Base-by-base conservation (phyloP, 2,329 filamentous ascomycete species). In the Ophiostoma ulmi region DNA sequence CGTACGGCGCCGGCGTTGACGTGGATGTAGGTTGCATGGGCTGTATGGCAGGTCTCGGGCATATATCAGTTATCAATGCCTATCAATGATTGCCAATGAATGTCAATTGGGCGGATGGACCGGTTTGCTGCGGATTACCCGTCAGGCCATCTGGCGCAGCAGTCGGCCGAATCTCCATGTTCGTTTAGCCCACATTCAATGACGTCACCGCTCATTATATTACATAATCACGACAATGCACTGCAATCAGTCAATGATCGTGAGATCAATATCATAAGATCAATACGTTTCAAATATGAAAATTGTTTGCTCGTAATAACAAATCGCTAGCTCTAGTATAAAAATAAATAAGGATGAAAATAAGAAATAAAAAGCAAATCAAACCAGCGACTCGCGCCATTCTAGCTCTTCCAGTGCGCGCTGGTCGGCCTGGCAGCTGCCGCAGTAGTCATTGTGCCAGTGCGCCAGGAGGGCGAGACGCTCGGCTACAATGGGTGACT, bases 371-470 rank as follows among this genome's bases (percentile, higher is more conserved):
- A 63, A 14, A 35, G 1, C 2, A 44, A 44, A 67, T 52, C 44
- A 73, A 8, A 72, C 26, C 65, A 74, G 66, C 7, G 72, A 72
- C 67, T 67, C 39, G 22, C 70, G 69, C 72, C 72, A 73, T 3
- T 67, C 64, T 5, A 66, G 55, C 13, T n/a, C 44, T 26, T 74
- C 71, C 20, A 75, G 68, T 0, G 69, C 76, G 67, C 76, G 75
- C 72, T 79, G 80, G 74, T 88, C 86, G 13, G 76, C 77, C 73
- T 78, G 80, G 74, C 86, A 88, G 76, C 86, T 88, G 39, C 85
- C 83, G 71, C 86, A 88, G 74, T 88, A 86, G 72, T 80, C 81
- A 3, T 82, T 79, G 72, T 85, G 80, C 86, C 86, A 88, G 67
- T 78, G 75, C 73, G 78, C 78, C 72, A 88, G 75, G 61, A 76